A percentile compares a stretch with the other conserved stretches of the same genome.
These are phyloP conservation scores for Deinandra increscens DNA, from an alignment of 129 eudicot genomes.

Conservation along the genomic window DNA sequence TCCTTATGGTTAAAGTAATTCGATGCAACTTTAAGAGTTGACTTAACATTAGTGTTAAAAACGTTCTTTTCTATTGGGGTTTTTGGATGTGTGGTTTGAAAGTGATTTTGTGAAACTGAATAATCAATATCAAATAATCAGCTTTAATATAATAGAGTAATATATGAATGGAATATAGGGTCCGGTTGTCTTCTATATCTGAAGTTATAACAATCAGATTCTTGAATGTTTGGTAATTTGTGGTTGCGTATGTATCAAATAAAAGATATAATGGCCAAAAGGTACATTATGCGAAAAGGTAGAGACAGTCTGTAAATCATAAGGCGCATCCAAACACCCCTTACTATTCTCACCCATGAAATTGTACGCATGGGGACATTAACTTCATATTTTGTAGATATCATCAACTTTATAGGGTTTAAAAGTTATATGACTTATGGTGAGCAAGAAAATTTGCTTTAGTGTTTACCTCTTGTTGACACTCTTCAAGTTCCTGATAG, in stretches of 20 bases:
- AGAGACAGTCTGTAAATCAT: neutral
- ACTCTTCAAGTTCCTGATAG: conserved; percentile 50
- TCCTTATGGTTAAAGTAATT: neutral
- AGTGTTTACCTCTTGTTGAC: conserved; percentile 53
- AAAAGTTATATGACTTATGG: conserved; percentile 44
- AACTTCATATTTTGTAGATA: conserved; percentile 43
- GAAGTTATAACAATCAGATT: neutral
- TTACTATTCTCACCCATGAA: neutral
- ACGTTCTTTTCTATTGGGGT: neutral
- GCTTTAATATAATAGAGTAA: neutral
- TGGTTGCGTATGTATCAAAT: neutral
- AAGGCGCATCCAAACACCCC: neutral
- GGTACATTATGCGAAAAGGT: neutral
- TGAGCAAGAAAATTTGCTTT: conserved; percentile 62
- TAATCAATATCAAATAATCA: neutral
- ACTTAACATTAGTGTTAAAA: neutral
- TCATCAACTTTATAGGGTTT: conserved; percentile 61
- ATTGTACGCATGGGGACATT: neutral
- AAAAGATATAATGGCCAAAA: neutral
- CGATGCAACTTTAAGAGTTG: conserved; percentile 1
- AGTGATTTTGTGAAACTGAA: neutral
- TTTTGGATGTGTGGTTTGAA: neutral
- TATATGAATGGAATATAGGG: no score
- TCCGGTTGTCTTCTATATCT: conserved; percentile 6
- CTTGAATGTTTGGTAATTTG: neutral